Base-by-base conservation (phyloP, 2,329 filamentous ascomycete species). In the Botrytis paeoniae region DNA sequence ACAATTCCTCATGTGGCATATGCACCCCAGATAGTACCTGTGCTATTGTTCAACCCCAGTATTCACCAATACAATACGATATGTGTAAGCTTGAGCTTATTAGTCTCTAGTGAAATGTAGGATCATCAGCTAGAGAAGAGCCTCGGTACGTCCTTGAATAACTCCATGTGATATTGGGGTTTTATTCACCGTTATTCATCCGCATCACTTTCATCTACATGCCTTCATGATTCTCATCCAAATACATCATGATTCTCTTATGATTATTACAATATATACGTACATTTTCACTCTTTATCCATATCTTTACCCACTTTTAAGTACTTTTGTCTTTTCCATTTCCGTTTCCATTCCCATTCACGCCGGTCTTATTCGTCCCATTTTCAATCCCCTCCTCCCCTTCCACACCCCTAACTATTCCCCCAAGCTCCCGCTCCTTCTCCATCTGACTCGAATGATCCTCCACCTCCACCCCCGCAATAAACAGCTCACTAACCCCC, bases 401-500 rank as follows among this genome's bases (percentile, higher is more conserved):
- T 43, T 69, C 41, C n/a, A 18, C 51, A 57, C 8, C n/a, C 35
- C 54, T 59, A 63, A 29, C 71, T 3, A 79, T 73, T 16, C 77
- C 76, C 25, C 77, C 79, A 41, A 80, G 72, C 70, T 76, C 76
- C 66, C 77, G 78, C 71, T 80, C 77, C 69, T 81, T 79, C 60
- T 54, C 74, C 10, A 78, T 35, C 73, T 77, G 77, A 61, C 32
- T 22, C 12, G 75, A 76, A 37, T 70, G 73, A 74, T 80, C 77
- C 62, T 83, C 85, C 69, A 94, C 91, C 78, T 94, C 89, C 25
- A 98, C 89, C 0, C 95, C 95, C 16, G 89, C 86, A 69, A 97
- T 92, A 76, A 98, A 93, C 65, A 92, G 82, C 79, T 93, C 93
- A 80, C 94, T 97, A 5, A 97, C 88, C 25, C 92, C 91, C 83